Evolutionary conservation across 495 filamentous ascomycete species (phyloP).

Genomic region (Gamarada debralockiae): DNA sequence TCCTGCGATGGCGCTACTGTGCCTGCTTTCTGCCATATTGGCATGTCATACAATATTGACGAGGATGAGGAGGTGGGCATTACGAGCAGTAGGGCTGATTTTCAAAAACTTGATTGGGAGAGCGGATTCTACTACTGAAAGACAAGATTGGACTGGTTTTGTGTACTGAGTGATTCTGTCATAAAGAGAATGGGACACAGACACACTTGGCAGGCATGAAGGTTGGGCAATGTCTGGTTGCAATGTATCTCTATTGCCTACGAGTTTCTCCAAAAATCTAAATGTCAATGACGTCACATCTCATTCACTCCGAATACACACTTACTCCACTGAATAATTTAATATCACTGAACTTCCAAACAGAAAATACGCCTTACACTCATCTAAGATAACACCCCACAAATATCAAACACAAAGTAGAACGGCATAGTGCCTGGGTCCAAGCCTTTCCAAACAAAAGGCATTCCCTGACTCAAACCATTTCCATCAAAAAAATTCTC

Average conservation of each 20-base stretch:
- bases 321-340: no score
- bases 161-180: no score
- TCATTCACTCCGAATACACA: no score
- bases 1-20: neutral
- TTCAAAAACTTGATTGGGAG: neutral
- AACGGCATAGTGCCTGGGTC: neutral
- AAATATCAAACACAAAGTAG: neutral
- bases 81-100: slow-evolving; percentile 1
- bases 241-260: no score
- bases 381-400: no score
- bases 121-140: neutral
- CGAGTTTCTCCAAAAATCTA: no score
- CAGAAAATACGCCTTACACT: no score
- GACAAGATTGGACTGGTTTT: slow-evolving; percentile 7
- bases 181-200: no score
- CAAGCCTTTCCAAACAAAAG: neutral
- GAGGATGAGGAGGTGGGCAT: neutral
- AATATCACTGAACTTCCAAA: no score
- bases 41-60: neutral
- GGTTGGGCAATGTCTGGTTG: no score
- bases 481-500: neutral
- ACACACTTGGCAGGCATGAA: no score
- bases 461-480: neutral
- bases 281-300: no score
- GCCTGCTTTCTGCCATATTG: neutral